Conservation (phyloP, 2,329 filamentous ascomycete species). For the Calonectria montana region DNA sequence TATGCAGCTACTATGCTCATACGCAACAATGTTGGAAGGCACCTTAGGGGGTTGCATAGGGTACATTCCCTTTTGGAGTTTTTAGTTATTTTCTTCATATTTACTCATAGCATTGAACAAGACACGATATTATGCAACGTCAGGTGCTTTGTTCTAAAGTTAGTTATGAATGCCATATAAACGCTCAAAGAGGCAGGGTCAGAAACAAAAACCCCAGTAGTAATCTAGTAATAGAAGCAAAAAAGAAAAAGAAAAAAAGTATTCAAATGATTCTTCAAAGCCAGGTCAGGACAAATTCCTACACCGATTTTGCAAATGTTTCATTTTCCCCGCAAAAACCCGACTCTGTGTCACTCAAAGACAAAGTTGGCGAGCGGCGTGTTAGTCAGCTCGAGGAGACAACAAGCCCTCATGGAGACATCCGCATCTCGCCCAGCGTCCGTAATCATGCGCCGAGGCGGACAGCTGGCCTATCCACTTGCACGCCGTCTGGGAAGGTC, state of each 20-base stretch:
- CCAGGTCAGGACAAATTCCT: not conserved
- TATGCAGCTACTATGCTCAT: not conserved
- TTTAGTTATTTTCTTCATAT: not conserved
- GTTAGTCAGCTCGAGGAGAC: not conserved
- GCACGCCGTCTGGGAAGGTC: constrained; percentile 9
- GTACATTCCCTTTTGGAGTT: not conserved
- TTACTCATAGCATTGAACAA: not conserved
- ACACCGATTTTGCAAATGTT: not conserved
- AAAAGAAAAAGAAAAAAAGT: not conserved
- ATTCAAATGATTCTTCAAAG: not conserved
- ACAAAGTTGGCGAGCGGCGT: not conserved
- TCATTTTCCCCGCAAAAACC: not conserved
- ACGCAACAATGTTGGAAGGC: not conserved
- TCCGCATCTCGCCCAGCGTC: not conserved
- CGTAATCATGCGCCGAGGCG: constrained; percentile 21
- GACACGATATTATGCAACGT: not conserved
- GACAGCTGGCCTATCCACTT: constrained; percentile 12
- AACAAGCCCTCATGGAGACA: not conserved
- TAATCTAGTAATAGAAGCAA: not conserved
- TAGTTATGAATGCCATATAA: not conserved
- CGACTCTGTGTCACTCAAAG: not conserved
- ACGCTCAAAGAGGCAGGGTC: not conserved
- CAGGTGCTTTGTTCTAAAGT: not conserved
- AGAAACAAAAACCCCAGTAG: not conserved
- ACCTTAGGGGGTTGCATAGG: not conserved